Evolutionary conservation across 169 alveolate genomes (phyloP).

Genomic region (Eimeria mitis): DNA sequence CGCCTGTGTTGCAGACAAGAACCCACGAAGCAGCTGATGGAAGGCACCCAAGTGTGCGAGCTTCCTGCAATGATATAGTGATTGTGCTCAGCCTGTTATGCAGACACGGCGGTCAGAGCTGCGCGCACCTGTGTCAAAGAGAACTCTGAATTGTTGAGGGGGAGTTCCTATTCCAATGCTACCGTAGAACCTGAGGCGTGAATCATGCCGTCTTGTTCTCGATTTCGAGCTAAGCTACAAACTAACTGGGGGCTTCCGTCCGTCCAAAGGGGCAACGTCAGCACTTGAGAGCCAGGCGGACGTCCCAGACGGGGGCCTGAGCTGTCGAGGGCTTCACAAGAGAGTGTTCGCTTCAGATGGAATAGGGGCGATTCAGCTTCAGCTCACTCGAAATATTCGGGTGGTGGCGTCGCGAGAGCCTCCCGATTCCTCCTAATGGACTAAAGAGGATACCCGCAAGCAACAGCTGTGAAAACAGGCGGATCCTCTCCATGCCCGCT

Average conservation of each 20-base stretch:
- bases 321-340: neutral
- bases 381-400: neutral
- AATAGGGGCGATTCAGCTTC: neutral
- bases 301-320: neutral
- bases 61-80: slow-evolving; percentile 12
- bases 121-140: slow-evolving; percentile 66
- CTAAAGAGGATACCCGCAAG: neutral
- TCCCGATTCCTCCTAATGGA: slow-evolving; percentile 1
- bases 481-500: slow-evolving; percentile 37
- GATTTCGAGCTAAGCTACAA: neutral
- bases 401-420: slow-evolving; percentile 3
- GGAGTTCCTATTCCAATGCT: slow-evolving; percentile 60
- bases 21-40: slow-evolving; percentile 6
- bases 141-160: slow-evolving; percentile 36
- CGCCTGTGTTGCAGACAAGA: slow-evolving; percentile 61
- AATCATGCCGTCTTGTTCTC: neutral
- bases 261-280: slow-evolving; percentile 34
- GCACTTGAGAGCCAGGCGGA: neutral
- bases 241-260: slow-evolving; percentile 65
- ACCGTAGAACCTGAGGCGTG: slow-evolving; percentile 10
- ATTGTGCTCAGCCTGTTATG: neutral
- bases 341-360: neutral
- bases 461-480: neutral
- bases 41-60: slow-evolving; percentile 59
- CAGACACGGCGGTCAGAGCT: neutral